phyloP scores from a whole-genome alignment of 352 stramenopile species.

The Phytophthora parvispora region DNA sequence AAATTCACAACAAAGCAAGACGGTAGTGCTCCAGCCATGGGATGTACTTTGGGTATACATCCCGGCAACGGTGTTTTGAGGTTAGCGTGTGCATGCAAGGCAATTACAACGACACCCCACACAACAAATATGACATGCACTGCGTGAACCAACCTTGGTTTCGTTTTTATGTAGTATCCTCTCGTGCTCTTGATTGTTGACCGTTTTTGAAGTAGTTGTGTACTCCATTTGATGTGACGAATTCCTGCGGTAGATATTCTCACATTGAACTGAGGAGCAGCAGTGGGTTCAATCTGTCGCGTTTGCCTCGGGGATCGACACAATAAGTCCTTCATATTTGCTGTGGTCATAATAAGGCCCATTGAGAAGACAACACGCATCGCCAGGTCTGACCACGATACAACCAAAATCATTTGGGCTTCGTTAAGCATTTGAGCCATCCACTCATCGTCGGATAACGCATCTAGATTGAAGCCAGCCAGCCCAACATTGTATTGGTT shows the following conservation, averaged over 20 bases:
- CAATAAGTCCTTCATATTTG: slow-evolving; percentile 31
- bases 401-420: slow-evolving; percentile 30
- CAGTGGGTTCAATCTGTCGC: background rate
- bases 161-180: background rate
- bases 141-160: background rate
- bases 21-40: slow-evolving; percentile 33
- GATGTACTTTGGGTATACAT: slow-evolving; percentile 28
- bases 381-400: slow-evolving; percentile 33
- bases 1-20: slow-evolving; percentile 47
- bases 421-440: slow-evolving; percentile 34
- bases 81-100: slow-evolving; percentile 23
- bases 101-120: slow-evolving; percentile 29
- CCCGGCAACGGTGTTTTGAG: slow-evolving; percentile 1
- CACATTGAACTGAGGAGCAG: background rate
- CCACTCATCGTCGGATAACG: slow-evolving; percentile 1
- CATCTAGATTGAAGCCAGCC: slow-evolving; percentile 11
- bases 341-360: slow-evolving; percentile 17
- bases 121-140: slow-evolving; percentile 9
- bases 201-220: background rate
- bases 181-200: background rate
- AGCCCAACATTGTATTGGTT: slow-evolving; percentile 4
- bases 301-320: background rate
- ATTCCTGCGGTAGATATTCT: background rate
- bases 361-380: slow-evolving; percentile 28
- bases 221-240: background rate